Conservation (phyloP, 2,329 filamentous ascomycete species). For the Tolypocladium tundrense region DNA sequence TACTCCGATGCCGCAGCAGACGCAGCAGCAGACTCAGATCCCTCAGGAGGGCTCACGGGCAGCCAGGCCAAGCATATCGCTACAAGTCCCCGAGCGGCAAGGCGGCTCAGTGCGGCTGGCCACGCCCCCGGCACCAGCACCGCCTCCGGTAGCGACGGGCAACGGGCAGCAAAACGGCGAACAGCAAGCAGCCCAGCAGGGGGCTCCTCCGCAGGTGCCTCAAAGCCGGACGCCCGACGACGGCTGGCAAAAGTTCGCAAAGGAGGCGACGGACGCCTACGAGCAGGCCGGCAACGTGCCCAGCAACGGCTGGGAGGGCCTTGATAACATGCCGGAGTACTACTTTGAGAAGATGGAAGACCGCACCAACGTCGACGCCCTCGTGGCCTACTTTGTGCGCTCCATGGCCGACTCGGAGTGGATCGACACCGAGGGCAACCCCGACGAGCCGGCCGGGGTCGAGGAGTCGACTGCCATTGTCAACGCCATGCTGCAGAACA, state of each 20-base stretch:
- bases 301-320: not conserved
- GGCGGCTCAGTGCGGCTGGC: conserved; percentile 52
- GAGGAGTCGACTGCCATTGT: conserved; percentile 46
- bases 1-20: not conserved
- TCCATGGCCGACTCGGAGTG: conserved; percentile 40
- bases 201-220: not conserved
- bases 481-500: conserved; percentile 40
- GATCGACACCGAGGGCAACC: conserved; percentile 36
- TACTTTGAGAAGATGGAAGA: conserved; percentile 29
- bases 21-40: conserved; percentile 5
- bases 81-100: conserved; percentile 38
- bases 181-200: conserved; percentile 2
- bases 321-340: conserved; percentile 14
- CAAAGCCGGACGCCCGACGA: not conserved
- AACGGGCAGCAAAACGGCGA: conserved; percentile 26
- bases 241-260: conserved; percentile 10
- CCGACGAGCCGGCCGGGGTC: conserved; percentile 30
- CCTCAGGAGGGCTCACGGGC: conserved; percentile 13
- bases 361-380: conserved; percentile 44
- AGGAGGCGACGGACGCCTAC: conserved; percentile 11
- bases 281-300: conserved; percentile 3
- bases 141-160: conserved; percentile 37
- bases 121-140: conserved; percentile 35
- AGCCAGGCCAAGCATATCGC: conserved; percentile 26
- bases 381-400: conserved; percentile 44